These are phyloP conservation scores for Leishmania guyanensis DNA, from an alignment of 208 protist genomes.

Conservation along the genomic window DNA sequence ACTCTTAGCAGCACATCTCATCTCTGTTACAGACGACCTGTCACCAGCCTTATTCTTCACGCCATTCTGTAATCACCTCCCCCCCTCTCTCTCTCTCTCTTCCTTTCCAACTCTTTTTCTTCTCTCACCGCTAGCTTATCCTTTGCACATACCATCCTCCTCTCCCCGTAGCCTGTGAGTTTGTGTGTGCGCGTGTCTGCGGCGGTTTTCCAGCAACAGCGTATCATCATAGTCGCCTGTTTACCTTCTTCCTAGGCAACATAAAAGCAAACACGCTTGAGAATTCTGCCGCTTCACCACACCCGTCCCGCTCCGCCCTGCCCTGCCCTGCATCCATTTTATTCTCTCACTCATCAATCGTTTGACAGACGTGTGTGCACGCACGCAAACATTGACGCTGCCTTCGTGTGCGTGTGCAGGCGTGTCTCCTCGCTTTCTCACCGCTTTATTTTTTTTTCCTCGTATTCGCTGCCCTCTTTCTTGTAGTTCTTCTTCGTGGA, in stretches of 20 bases:
- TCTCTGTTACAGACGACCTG: background rate
- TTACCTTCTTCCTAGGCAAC: background rate
- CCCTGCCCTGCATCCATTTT: background rate
- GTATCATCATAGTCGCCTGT: background rate
- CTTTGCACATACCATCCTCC: background rate
- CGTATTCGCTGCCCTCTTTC: background rate
- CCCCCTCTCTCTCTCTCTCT: conserved; percentile 12
- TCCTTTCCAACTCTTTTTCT: conserved; percentile 2
- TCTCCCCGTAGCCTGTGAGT: background rate
- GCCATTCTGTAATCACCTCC: conserved; percentile 12
- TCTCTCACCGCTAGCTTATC: background rate
- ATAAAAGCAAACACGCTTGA: background rate
- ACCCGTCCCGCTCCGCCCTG: background rate
- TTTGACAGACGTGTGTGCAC: background rate
- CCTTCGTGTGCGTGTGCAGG: background rate
- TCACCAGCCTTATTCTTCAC: conserved; percentile 1
- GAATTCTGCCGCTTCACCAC: background rate
- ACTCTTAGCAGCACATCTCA: background rate
- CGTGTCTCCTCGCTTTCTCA: background rate
- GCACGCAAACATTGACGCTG: background rate
- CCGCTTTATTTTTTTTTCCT: background rate
- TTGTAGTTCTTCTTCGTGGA: background rate
- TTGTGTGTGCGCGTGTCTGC: background rate
- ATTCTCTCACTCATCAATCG: background rate
- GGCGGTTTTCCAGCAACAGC: background rate